Conservation (phyloP, 2,329 filamentous ascomycete genomes). For the Aspergillus sp. region DNA sequence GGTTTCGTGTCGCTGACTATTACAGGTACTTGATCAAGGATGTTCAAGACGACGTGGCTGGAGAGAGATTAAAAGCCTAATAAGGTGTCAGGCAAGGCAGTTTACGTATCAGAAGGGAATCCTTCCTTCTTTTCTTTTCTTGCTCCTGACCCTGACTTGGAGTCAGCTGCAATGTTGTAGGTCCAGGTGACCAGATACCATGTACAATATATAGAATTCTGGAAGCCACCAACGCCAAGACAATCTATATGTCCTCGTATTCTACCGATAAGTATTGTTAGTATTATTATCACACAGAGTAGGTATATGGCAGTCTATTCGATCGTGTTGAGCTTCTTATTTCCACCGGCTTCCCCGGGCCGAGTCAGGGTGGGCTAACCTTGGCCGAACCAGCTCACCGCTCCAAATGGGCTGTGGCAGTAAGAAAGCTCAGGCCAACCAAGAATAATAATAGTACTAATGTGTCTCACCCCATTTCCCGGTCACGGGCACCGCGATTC, state of each 20-base stretch:
- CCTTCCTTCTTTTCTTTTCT: not conserved
- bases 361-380: not conserved
- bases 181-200: slow-evolving; percentile 13
- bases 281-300: too few species aligned
- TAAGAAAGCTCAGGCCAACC: slow-evolving; percentile 11
- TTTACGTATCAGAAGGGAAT: not conserved
- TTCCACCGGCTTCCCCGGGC: not conserved
- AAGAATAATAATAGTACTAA: slow-evolving; percentile 8
- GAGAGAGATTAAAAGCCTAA: slow-evolving; percentile 69
- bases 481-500: slow-evolving; percentile 9
- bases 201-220: not conserved
- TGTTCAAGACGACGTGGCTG: slow-evolving; percentile 75
- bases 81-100: not conserved
- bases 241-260: too few species aligned
- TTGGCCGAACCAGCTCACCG: slow-evolving; percentile 15
- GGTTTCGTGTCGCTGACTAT: slow-evolving; percentile 14
- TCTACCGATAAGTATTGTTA: too few species aligned
- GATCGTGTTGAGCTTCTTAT: not conserved
- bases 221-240: not conserved
- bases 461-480: slow-evolving; percentile 12
- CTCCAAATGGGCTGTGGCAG: slow-evolving; percentile 15
- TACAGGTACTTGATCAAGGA: slow-evolving; percentile 82
- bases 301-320: too few species aligned
- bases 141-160: not conserved
- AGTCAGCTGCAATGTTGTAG: slow-evolving; percentile 7